Evolutionary conservation across 2,329 filamentous ascomycete species (phyloP), one percentile per base, ranked within the genome.

Genomic region (Alternaria alternata): DNA sequence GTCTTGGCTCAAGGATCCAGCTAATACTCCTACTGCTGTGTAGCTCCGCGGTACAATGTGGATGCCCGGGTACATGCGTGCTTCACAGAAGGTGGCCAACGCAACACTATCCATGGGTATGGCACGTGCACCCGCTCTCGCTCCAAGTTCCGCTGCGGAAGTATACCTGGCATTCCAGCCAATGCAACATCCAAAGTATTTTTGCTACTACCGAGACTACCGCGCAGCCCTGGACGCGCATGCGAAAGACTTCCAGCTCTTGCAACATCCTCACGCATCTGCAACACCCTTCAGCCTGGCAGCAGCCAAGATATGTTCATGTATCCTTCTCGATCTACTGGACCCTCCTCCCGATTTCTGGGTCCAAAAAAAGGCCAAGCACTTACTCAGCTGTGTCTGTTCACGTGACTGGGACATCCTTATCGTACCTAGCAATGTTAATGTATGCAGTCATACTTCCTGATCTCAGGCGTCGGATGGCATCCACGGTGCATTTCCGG

Each of bases 401-500:
- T 30, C 57, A 56, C 44, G 57, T 59, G 57, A 59, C 24, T 38
- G 6, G 14, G 14, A 8, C 39, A 26, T 42, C 41, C 34, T 63
- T 42, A 47, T n/a, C 49, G 9, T 24, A 42, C n/a, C 8, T 11
- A 12, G 28, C 4, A 11, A 30, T 30, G 39, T 39, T 36, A 36
- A 32, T 57, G 11, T 48, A 44, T 54, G 34, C 51, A 57, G 41
- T 61, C 51, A 55, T 30, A 28, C 32, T 48, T 20, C 48, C 42
- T 46, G 49, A 51, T 49, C 36, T 58, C 54, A 38, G 26, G 48
- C 43, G 53, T 54, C 53, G 44, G 52, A 58, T 48, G 32, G 26
- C 38, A 18, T 18, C 51, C 39, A 60, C 44, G n/a, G 51, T 59
- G 52, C 54, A 44, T 57, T 63, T 61, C 65, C 59, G 48, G 49